Conservation (phyloP, 345 rosid genomes). For the Diplotaxis tenuifolia region DNA sequence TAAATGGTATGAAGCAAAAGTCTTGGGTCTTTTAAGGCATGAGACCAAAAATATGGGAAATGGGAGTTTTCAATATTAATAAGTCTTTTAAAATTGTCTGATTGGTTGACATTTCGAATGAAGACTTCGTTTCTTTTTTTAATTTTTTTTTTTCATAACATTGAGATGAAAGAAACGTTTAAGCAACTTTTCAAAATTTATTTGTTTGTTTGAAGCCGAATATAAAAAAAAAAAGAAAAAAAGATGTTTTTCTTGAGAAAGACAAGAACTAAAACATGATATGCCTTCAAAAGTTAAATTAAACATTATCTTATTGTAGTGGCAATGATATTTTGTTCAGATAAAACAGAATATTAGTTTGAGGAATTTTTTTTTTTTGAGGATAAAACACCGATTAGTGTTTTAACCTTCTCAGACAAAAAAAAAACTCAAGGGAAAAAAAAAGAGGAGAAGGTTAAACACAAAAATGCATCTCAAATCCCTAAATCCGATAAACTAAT, state of each 20-base stretch:
- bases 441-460: background rate
- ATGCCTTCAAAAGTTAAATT: background rate
- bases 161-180: background rate
- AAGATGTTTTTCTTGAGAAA: background rate
- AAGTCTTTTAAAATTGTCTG: background rate
- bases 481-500: background rate
- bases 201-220: too few species aligned
- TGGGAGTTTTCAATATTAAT: background rate
- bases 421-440: background rate
- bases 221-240: background rate
- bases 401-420: background rate
- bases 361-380: background rate
- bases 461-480: background rate
- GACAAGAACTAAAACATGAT: background rate
- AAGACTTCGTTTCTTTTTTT: background rate
- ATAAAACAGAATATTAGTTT: background rate
- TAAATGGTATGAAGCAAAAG: slow-evolving; percentile 13
- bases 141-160: background rate
- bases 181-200: background rate
- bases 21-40: slow-evolving; percentile 30
- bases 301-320: background rate
- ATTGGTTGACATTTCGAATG: slow-evolving; percentile 9
- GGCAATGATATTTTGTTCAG: background rate
- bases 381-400: background rate
- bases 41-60: background rate